Percentiles rank a stretch among this genome's conserved stretches.
Conservation (phyloP, 2,329 filamentous ascomycete genomes). For the Botryosphaeria agaves region DNA sequence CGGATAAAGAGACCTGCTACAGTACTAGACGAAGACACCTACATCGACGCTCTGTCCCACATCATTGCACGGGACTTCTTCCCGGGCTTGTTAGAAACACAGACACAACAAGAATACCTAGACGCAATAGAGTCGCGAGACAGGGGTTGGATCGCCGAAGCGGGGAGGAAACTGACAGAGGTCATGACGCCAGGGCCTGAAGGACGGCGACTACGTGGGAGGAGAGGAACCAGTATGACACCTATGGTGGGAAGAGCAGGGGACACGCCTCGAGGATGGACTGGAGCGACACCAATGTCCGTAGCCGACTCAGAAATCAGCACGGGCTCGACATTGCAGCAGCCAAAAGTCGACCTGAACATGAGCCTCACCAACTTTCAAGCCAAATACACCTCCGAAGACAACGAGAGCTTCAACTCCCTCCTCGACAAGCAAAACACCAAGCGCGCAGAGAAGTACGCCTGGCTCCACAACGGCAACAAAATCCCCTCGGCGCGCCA, state of each 20-base stretch:
- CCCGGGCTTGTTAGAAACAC: conserved; percentile 69
- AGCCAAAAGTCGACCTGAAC: conserved; percentile 47
- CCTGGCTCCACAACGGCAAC: conserved; percentile 79
- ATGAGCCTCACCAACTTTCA: conserved; percentile 79
- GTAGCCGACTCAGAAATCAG: conserved; percentile 22
- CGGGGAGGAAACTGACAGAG: conserved; percentile 43
- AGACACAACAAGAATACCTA: conserved; percentile 82
- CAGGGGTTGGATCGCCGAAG: conserved; percentile 68
- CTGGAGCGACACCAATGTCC: conserved; percentile 57
- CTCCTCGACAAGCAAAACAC: conserved; percentile 81
- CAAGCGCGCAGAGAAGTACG: conserved; percentile 67
- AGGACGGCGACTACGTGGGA: conserved; percentile 17
- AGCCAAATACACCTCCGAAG: conserved; percentile 86
- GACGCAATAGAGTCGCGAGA: conserved; percentile 80
- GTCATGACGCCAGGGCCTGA: conserved; percentile 65
- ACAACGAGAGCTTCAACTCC: conserved; percentile 93
- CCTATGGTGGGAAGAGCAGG: conserved; percentile 9
- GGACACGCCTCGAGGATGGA: conserved; percentile 47
- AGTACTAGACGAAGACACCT: conserved; percentile 84
- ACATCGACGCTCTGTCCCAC: conserved; percentile 75
- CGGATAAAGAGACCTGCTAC: conserved; percentile 81
- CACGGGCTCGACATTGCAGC: conserved; percentile 11
- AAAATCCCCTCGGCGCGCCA: conserved; percentile 52
- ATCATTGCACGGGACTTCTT: conserved; percentile 98
- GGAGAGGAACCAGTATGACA: conserved; percentile 19